phyloP scores from a whole-genome alignment of 768 basidiomycete species.

The Pisolithus orientalis region DNA sequence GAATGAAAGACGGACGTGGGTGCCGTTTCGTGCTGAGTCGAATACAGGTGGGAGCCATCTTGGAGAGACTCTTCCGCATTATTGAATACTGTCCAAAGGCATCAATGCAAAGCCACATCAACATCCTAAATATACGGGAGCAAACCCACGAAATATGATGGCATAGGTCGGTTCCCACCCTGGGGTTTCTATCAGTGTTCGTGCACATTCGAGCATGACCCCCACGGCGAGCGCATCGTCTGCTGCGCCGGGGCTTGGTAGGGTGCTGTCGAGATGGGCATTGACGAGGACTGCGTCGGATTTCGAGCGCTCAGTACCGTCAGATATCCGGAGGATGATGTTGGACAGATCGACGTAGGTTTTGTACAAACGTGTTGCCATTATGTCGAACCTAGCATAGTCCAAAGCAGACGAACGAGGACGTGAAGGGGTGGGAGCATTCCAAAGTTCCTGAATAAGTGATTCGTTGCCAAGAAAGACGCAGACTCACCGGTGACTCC shows the following conservation, averaged over 20 bases:
- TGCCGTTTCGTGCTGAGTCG: conserved; percentile 78
- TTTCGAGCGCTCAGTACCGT: conserved; percentile 65
- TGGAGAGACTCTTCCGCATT: conserved; percentile 93
- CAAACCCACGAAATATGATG: conserved; percentile 70
- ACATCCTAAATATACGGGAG: background rate
- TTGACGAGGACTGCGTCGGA: conserved; percentile 84
- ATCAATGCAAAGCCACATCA: background rate
- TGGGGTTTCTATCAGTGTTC: conserved; percentile 64
- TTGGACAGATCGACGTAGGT: conserved; percentile 85
- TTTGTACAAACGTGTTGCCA: conserved; percentile 78
- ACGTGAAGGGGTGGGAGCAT: too few relatives aligned
- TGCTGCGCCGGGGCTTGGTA: conserved; percentile 84
- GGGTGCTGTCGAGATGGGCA: conserved; percentile 82
- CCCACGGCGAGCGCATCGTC: conserved; percentile 88
- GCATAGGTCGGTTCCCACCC: conserved; percentile 70
- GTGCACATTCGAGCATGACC: conserved; percentile 84
- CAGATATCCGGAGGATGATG: conserved; percentile 80
- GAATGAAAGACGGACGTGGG: conserved; percentile 45
- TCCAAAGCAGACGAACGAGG: background rate
- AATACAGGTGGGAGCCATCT: conserved; percentile 89
- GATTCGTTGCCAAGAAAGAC: background rate
- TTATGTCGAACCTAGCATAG: conserved; percentile 80
- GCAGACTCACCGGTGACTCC: conserved; percentile 69
- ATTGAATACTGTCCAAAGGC: conserved; percentile 67
- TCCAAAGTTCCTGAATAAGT: too few relatives aligned